Base-by-base conservation (phyloP, 805 yeast genomes). In the Pichia paraexigua region DNA sequence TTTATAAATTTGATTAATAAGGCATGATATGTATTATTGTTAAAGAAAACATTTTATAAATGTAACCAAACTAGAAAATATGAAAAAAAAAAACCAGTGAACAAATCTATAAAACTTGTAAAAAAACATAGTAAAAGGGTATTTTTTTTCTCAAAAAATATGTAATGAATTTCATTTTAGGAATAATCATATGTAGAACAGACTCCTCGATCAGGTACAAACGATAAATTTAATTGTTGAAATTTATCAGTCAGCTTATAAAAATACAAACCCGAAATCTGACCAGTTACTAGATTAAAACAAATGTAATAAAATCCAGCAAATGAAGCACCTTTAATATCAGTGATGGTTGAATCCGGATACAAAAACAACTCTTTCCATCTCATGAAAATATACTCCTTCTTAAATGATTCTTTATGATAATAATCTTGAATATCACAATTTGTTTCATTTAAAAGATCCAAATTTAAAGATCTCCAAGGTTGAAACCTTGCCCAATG, bases 221-320 rank as follows among this genome's bases (percentile, higher is more conserved):
- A 79, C 27, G 72, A 68, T 46, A 90, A 71, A 56, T 80, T 88
- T 58, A 90, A 72, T 60, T 86, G 86, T 68, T 90, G 97, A 60
- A 78, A 83, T 65, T 79, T 84, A 56, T 86, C 95, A 1, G 91
- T 83, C n/a, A 78, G 74, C 57, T 79, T 77, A 66, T 89, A 95
- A 70, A 82, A 91, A 65, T 91, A 91, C 46, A 85, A 75, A 5
- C 98, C 98, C 46, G 78, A 74, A 25, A 91, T 79, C 8, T 80
- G 71, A 8, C 97, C 97, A 2, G 84, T 81, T 8, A 72, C 54
- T 62, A 88, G 91, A 66, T 87, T 87, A 60, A 90, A 82, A 43
- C 89, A 87, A 28, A 90, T 79, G 64, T 90, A 91, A 67, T 91
- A 91, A 64, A 90, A 90, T 0, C 98, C 98, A 43, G 90, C 96